These are phyloP conservation scores for Castanea mollissima DNA, from an alignment of 306 rosid genomes.

Conservation along the genomic window DNA sequence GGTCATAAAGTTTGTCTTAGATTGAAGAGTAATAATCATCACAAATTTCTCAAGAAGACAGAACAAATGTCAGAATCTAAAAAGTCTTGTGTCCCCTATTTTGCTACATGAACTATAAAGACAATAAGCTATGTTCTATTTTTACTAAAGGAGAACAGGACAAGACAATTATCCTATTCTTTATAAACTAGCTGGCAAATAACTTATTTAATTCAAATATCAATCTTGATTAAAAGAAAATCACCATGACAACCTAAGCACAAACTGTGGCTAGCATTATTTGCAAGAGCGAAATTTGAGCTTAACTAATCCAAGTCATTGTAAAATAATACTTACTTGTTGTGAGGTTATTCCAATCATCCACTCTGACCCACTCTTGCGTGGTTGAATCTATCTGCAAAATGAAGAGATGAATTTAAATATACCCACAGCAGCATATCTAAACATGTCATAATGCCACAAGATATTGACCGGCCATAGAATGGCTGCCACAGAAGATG, in stretches of 20 bases:
- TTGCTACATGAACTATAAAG: too few species aligned
- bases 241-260: not conserved
- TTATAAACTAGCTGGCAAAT: not conserved
- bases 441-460: not conserved
- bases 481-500: constrained; percentile 2
- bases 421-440: constrained; percentile 2
- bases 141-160: too few species aligned
- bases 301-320: not conserved
- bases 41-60: not conserved
- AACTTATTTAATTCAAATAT: not conserved
- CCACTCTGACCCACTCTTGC: constrained; percentile 72
- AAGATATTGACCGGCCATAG: not conserved
- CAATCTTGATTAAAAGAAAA: not conserved
- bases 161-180: too few species aligned
- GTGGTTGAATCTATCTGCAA: constrained; percentile 51
- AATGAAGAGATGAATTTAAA: constrained; percentile 18
- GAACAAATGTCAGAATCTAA: not conserved
- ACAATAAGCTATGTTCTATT: too few species aligned
- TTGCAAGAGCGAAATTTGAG: not conserved
- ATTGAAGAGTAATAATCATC: not conserved
- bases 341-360: constrained; percentile 68
- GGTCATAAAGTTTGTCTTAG: not conserved
- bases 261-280: not conserved
- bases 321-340: constrained; percentile 46
- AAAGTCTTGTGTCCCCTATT: not conserved